phyloP scores from a whole-genome alignment of 805 yeast species.

The Candida pini region DNA sequence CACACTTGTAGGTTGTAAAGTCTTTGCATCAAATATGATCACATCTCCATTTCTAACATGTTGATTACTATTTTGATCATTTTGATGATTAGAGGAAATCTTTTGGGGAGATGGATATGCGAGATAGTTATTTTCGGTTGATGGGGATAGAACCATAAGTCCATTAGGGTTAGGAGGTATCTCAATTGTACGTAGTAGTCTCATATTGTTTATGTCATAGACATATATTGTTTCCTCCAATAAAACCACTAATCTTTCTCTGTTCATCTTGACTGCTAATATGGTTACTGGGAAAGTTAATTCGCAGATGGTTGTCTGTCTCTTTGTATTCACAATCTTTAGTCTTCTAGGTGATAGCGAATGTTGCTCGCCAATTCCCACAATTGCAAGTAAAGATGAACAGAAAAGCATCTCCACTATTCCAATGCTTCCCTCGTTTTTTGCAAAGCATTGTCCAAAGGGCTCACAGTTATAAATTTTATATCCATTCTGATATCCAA shows the following conservation, averaged over 20 bases:
- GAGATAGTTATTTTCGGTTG: conserved; percentile 45
- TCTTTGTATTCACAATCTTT: conserved; percentile 77
- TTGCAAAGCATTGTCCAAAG: conserved; percentile 62
- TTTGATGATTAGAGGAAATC: conserved; percentile 21
- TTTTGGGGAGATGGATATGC: conserved; percentile 79
- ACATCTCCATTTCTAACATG: conserved; percentile 59
- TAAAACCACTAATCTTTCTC: conserved; percentile 78
- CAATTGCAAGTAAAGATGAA: conserved; percentile 80
- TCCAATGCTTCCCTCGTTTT: conserved; percentile 54
- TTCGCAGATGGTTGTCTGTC: conserved; percentile 70
- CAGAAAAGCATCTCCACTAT: conserved; percentile 88
- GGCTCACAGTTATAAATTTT: conserved; percentile 83
- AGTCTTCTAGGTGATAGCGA: conserved; percentile 75
- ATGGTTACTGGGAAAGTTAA: conserved; percentile 81
- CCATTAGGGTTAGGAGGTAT: conserved; percentile 56
- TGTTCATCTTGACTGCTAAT: conserved; percentile 69
- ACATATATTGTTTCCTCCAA: conserved; percentile 80
- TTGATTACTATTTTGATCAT: conserved; percentile 9
- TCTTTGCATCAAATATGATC: conserved; percentile 71
- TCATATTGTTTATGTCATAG: conserved; percentile 87
- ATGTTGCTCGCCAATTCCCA: conserved; percentile 75
- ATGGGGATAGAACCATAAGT: conserved; percentile 54
- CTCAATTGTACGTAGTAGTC: conserved; percentile 70
- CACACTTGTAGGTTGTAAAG: conserved; percentile 76
- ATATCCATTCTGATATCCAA: conserved; percentile 61